Base-by-base conservation (phyloP, 805 yeast species). In the Starmerella scarabaei region DNA sequence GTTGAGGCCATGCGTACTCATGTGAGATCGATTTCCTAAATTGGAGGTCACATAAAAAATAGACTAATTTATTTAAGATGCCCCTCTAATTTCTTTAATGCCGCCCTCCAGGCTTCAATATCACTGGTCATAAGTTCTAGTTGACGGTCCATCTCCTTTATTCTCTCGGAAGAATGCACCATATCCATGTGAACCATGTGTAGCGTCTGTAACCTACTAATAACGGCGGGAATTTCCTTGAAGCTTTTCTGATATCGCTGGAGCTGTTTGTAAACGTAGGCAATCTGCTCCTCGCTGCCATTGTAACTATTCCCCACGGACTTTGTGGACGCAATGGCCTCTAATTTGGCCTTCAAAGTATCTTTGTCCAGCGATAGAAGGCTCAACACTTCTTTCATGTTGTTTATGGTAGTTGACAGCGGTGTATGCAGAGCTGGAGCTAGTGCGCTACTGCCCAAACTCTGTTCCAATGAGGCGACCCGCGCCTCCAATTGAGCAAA, bases 1-100 rank as follows among this genome's bases (percentile, higher is more conserved):
- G 33, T 59, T 11, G 41, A 38, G 12, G 44, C 42, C 14, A 36
- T 59, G 19, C 21, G 9, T 4, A 12, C 30, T 3, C 36, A 33
- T 33, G 19, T 33, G 8, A 21, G 7, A n/a, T 9, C 31, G 31
- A 5, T 7, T 28, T 23, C 9, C 11, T 7, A 23, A 11, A 11
- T 11, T 11, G 26, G 7, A 23, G 11, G 11, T 23, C 26, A 11
- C 11, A 11, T 23, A 23, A 7, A 23, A 7, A 23, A 23, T 23
- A 23, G 12, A 14, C 32, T 29, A 14, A 7, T 8, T 7, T 29
- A 14, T 29, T 29, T 29, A 29, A 15, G 26, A 15, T 21, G 18
- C 3, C 11, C 14, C 21, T 43, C 46, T 3, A 39, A 17, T 2
- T 21, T 18, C 15, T 26, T 28, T 3, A 44, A 19, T 3, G n/a